Evolutionary conservation across 164 flowering plant species (phyloP).

Genomic region (Hamamelis virginiana): DNA sequence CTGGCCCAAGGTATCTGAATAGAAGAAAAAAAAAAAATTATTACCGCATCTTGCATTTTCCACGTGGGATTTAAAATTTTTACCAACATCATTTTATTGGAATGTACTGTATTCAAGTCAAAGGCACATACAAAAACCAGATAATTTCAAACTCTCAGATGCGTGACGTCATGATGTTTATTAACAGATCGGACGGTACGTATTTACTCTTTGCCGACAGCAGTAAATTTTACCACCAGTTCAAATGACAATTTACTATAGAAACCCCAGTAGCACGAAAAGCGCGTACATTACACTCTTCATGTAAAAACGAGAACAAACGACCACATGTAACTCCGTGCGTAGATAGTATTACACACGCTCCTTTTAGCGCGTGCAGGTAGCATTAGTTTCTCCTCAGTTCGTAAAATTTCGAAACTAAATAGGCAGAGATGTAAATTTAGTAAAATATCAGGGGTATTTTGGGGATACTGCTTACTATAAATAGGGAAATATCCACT

Average conservation of each 20-base stretch:
- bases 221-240: background rate
- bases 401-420: too few relatives aligned
- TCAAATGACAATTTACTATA: background rate
- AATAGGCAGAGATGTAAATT: background rate
- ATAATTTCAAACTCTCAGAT: background rate
- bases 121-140: too few relatives aligned
- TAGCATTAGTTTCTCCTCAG: too few relatives aligned
- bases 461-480: background rate
- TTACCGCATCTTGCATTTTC: too few relatives aligned
- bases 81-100: too few relatives aligned
- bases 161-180: background rate
- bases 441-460: background rate
- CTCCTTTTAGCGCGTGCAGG: background rate
- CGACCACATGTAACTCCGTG: background rate
- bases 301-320: too few relatives aligned
- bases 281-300: background rate
- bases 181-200: background rate
- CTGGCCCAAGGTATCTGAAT: too few relatives aligned
- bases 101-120: too few relatives aligned
- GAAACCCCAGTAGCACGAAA: too few relatives aligned
- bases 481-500: conserved; percentile 12
- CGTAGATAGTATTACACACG: background rate
- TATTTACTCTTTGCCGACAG: background rate
- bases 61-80: too few relatives aligned
- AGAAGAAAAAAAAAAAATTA: too few relatives aligned